Evolutionary conservation across 805 yeast genomes (phyloP), one percentile per base, ranked within the genome.

Genomic region (Kodamaea kaohsiungensis): DNA sequence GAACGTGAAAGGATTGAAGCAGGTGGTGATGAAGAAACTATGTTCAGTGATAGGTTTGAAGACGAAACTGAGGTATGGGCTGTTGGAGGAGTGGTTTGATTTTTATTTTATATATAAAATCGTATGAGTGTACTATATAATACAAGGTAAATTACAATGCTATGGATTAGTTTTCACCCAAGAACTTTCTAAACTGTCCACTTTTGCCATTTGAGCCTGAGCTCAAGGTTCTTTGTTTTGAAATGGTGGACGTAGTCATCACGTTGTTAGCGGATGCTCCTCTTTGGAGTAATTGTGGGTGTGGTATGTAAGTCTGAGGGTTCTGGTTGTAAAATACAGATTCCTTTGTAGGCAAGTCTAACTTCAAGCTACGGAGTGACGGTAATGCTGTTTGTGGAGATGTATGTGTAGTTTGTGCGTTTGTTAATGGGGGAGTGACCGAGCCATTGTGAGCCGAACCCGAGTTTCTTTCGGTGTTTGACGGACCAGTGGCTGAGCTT

Each of bases 41-140:
- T 90, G 81, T 88, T 81, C 66, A 84, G 91, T 58, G 98, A 92
- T 67, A 81, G 89, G 63, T 82, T 81, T 62, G 98, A 91, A 72
- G 97, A 92, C 68, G 95, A 88, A 65, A 73, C 70, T 49, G 97
- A 92, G 69, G 85, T 91, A 25, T 91, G 96, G 97, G 86, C 93
- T 4, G 86, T 89, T 61, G 95, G 96, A 51, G 85, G 87, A 43
- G 84, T 83, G 54, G 88, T 17, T 15, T 30, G 30, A 19, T 22
- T 43, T 18, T 13, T 43, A 43, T 43, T 22, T 43, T 22, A 7
- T 12, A 22, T 15, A 46, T 35, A 15, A 48, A 52, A 46, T 18
- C 53, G 19, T 37, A 46, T 27, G 35, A 30, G 13, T 30, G 35
- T 30, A 30, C 35, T 47, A 53, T 48, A 45, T 48, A 18, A 38